A percentile compares a stretch with the other conserved stretches of the same genome.
phyloP scores from a whole-genome alignment of 1,139 yeast genomes.

The Nakaseomyces bracarensis region DNA sequence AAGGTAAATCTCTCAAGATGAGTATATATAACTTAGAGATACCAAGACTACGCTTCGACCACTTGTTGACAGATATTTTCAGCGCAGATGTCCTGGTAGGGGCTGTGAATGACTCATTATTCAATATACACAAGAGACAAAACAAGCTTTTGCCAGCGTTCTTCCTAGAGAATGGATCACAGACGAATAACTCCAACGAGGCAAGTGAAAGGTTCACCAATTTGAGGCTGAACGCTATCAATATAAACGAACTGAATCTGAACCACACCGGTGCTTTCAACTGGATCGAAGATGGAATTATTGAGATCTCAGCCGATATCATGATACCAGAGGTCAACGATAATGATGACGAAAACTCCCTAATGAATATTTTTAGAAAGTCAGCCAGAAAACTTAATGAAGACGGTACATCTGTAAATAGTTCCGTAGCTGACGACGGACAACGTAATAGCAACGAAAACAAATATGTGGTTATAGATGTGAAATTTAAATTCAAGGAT shows the following conservation, averaged over 20 bases:
- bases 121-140: constrained; percentile 61
- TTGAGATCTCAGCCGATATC: constrained; percentile 62
- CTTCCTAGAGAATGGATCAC: background rate
- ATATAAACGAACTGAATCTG: constrained; percentile 38
- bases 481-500: constrained; percentile 54
- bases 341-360: constrained; percentile 16
- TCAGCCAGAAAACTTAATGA: background rate
- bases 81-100: constrained; percentile 66
- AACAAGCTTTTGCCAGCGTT: constrained; percentile 33
- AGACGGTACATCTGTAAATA: constrained; percentile 5
- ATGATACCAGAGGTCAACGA: constrained; percentile 49
- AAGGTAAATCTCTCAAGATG: constrained; percentile 37
- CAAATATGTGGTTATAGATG: constrained; percentile 57
- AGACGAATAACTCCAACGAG: constrained; percentile 9
- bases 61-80: constrained; percentile 56
- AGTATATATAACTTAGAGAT: constrained; percentile 58
- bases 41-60: constrained; percentile 49
- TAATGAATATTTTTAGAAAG: constrained; percentile 8
- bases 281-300: constrained; percentile 64
- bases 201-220: constrained; percentile 38
- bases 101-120: constrained; percentile 62
- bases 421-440: background rate
- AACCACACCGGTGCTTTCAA: constrained; percentile 37
- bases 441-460: constrained; percentile 24
- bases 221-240: constrained; percentile 57